Conservation (phyloP, 2,329 filamentous ascomycete species). For the Knoxdaviesia proteae region DNA sequence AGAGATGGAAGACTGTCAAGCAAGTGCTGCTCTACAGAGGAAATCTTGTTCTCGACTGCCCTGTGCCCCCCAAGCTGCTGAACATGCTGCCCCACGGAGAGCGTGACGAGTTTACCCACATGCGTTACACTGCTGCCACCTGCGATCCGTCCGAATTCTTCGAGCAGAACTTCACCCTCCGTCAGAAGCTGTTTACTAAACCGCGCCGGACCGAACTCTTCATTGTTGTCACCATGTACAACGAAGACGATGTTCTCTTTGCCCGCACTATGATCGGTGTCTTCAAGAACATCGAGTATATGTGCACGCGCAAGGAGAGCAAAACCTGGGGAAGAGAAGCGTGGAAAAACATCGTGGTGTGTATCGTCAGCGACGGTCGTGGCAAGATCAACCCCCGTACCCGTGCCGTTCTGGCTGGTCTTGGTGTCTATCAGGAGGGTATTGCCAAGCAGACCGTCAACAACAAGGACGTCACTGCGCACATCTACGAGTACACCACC, state of each 20-base stretch:
- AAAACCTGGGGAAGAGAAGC: constrained; percentile 97
- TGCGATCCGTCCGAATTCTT: constrained; percentile 83
- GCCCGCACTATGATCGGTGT: constrained; percentile 91
- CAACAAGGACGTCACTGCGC: constrained; percentile 83
- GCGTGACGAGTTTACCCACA: constrained; percentile 77
- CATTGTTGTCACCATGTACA: constrained; percentile 97
- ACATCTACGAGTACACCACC: constrained; percentile 91
- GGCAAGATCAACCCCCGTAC: constrained; percentile 91
- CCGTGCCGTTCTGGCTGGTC: constrained; percentile 67
- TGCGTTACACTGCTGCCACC: constrained; percentile 39
- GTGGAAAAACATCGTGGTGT: constrained; percentile 99
- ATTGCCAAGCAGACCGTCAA: constrained; percentile 98
- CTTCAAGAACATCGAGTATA: constrained; percentile 97
- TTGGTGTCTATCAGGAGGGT: constrained; percentile 95
- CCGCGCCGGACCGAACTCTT: constrained; percentile 85
- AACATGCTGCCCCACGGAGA: constrained; percentile 80
- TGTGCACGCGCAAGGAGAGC: constrained; percentile 81
- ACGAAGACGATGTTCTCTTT: constrained; percentile 92
- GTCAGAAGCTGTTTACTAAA: constrained; percentile 82
- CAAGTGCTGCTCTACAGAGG: constrained; percentile 94
- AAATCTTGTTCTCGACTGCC: constrained; percentile 91
- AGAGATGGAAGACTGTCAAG: constrained; percentile 96
- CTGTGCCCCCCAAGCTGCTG: constrained; percentile 71
- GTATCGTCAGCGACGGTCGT: constrained; percentile 90
- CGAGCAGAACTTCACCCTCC: constrained; percentile 72